Conservation (phyloP, 352 stramenopile genomes). For the Lagenidium giganteum region DNA sequence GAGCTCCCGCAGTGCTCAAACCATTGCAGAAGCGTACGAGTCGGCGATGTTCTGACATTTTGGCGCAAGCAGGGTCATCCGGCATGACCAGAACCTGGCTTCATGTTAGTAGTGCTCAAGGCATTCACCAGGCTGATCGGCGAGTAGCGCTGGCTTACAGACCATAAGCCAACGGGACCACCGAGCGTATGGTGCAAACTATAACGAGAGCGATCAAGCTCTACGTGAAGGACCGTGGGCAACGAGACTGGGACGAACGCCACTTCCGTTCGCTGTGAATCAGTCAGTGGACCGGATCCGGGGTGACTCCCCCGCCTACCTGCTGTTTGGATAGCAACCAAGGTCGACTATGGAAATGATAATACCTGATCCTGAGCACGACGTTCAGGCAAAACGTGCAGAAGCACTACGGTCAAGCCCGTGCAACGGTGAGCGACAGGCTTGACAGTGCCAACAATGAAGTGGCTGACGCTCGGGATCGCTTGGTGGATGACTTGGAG, state of each 20-base stretch:
- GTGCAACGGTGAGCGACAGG: too few species aligned
- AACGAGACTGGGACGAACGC: conserved; percentile 16
- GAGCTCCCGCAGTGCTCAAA: conserved; percentile 3
- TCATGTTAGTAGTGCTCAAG: conserved; percentile 16
- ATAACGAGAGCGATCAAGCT: conserved; percentile 4
- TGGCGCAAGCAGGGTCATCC: conserved; percentile 7
- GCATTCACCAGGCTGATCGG: conserved; percentile 6
- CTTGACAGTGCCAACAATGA: too few species aligned
- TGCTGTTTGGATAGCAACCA: background rate
- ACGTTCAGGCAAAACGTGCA: too few species aligned
- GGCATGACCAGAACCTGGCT: conserved; percentile 11
- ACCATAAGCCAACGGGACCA: conserved; percentile 7
- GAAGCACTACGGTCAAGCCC: too few species aligned
- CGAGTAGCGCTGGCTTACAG: conserved; percentile 5
- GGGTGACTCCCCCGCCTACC: too few species aligned
- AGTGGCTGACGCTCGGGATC: too few species aligned
- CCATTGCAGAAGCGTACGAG: conserved; percentile 11
- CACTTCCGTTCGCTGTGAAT: conserved; percentile 9
- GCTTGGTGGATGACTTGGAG: too few species aligned
- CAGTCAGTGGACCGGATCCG: too few species aligned
- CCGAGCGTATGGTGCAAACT: conserved; percentile 15
- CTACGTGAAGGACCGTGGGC: conserved; percentile 9
- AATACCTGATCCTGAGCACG: too few species aligned
- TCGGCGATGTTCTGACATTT: conserved; percentile 9
- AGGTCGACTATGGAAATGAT: conserved; percentile 4